A percentile compares a stretch with the other conserved stretches of the same genome.
These are phyloP conservation scores for Iberis pinnata DNA, from an alignment of 345 rosid species.

Conservation along the genomic window DNA sequence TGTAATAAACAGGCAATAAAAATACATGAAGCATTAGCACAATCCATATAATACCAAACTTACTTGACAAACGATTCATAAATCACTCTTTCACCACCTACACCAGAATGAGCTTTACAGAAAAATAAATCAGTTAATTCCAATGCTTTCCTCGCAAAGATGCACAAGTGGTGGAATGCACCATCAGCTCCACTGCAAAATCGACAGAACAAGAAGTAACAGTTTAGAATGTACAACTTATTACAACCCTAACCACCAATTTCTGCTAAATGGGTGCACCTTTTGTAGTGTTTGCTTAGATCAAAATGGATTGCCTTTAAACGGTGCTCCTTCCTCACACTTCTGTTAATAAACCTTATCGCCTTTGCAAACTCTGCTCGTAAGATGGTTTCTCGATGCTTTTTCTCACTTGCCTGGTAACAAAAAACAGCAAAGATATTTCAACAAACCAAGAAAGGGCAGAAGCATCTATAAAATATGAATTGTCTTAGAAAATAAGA, in stretches of 20 bases:
- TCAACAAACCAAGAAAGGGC: background rate
- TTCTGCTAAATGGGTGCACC: slow-evolving; percentile 33
- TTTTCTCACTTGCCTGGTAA: slow-evolving; percentile 55
- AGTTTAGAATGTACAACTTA: background rate
- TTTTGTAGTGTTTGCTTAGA: slow-evolving; percentile 58
- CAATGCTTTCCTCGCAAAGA: slow-evolving; percentile 34
- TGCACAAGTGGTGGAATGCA: slow-evolving; percentile 48
- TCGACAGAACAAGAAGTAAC: background rate
- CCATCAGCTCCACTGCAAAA: slow-evolving; percentile 45
- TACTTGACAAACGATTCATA: slow-evolving; percentile 41
- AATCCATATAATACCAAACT: slow-evolving; percentile 31
- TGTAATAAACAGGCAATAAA: background rate
- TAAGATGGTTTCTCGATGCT: slow-evolving; percentile 70
- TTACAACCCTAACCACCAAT: background rate
- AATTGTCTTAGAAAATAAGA: background rate
- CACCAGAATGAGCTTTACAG: slow-evolving; percentile 43
- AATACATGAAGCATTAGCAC: slow-evolving; percentile 39
- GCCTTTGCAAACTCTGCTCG: slow-evolving; percentile 70
- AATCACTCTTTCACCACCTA: slow-evolving; percentile 34
- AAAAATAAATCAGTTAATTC: slow-evolving; percentile 58
- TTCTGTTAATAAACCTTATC: slow-evolving; percentile 47
- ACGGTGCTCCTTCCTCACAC: slow-evolving; percentile 41
- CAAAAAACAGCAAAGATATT: slow-evolving; percentile 17
- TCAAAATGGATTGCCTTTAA: slow-evolving; percentile 72
- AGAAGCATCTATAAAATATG: slow-evolving; percentile 6